phyloP scores from a whole-genome alignment of 176 grass and related monocot genomes.

The Phoenix roebelenii region DNA sequence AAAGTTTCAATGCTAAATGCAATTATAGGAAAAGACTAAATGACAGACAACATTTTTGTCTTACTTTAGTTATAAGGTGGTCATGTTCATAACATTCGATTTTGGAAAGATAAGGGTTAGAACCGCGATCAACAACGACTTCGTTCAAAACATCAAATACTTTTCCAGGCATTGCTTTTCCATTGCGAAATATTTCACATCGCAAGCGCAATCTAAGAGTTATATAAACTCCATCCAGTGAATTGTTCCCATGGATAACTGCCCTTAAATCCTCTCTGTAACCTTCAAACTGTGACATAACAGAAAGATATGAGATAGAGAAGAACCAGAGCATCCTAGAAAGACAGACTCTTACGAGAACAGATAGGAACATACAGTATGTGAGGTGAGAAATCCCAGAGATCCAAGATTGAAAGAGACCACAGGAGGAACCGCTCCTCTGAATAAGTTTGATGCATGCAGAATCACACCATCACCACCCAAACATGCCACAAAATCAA shows the following conservation, averaged over 20 bases:
- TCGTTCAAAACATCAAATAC: constrained; percentile 98
- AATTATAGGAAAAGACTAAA: neutral
- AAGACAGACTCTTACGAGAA: constrained; percentile 17
- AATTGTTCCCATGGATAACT: constrained; percentile 95
- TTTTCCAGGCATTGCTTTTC: constrained; percentile 90
- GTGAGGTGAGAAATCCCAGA: constrained; percentile 97
- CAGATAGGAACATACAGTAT: constrained; percentile 47
- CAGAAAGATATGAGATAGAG: constrained; percentile 15
- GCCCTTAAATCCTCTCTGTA: constrained; percentile 79
- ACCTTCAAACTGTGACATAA: constrained; percentile 65
- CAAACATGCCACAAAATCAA: constrained; percentile 99
- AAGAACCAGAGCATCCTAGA: constrained; percentile 18
- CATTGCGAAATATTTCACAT: constrained; percentile 90
- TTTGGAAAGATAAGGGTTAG: constrained; percentile 97
- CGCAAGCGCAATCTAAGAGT: constrained; percentile 93
- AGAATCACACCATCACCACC: constrained; percentile 97
- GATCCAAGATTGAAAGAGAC: constrained; percentile 98
- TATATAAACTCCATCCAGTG: constrained; percentile 85
- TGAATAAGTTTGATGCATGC: constrained; percentile 93
- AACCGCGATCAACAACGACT: constrained; percentile 94
- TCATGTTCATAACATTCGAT: constrained; percentile 98
- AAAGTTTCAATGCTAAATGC: too few relatives aligned
- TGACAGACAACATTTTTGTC: constrained; percentile 10
- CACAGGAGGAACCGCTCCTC: constrained; percentile 83
- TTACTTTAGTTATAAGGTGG: constrained; percentile 92